Base-by-base conservation (phyloP, 2,329 filamentous ascomycete genomes). In the Botrytis galanthina region DNA sequence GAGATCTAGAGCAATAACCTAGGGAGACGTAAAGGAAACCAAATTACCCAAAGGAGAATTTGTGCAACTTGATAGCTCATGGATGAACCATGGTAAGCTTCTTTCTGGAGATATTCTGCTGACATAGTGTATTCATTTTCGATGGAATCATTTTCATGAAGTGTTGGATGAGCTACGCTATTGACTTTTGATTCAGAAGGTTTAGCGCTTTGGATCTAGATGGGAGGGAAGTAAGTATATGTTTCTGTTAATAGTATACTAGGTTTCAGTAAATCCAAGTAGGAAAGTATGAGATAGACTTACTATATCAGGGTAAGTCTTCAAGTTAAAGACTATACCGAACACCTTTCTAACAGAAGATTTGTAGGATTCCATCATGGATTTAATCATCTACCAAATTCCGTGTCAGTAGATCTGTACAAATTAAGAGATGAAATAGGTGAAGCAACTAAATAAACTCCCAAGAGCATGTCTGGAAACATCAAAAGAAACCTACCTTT, bases 231-330 rank as follows among this genome's bases (percentile, higher is more conserved):
- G 35, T 67, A 20, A 67, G 64, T 14, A 1, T n/a, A 3, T 39
- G 22, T 54, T 35, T 12, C 16, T 22, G 7, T 8, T 16, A 8
- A 20, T 6, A 29, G 62, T 26, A 35, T 14, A 16, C 4, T 9
- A 7, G 2, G 10, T 0, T 26, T 18, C 1, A 16, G 18, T 22
- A n/a, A 7, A 2, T 7, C 0, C 4, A 1, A 22, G 3, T 9
- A 2, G 20, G 22, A 37, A 2, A 22, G 4, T 54, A 18, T n/a
- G 20, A 4, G 22, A 8, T 29, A 7, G 6, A 18, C 46, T 54
- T 39, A 67, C 64, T 8, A 4, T 0, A 1, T 54, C n/a, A 37
- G 32, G 14, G 32, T n/a, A n/a, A n/a, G 16, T 0, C 18, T 39
- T 67, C 16, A 4, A 14, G 32, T 18, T 8, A 67, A 22, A 67